phyloP scores from a whole-genome alignment of 2,329 filamentous ascomycete genomes.

The Leptographium radiaticola region DNA sequence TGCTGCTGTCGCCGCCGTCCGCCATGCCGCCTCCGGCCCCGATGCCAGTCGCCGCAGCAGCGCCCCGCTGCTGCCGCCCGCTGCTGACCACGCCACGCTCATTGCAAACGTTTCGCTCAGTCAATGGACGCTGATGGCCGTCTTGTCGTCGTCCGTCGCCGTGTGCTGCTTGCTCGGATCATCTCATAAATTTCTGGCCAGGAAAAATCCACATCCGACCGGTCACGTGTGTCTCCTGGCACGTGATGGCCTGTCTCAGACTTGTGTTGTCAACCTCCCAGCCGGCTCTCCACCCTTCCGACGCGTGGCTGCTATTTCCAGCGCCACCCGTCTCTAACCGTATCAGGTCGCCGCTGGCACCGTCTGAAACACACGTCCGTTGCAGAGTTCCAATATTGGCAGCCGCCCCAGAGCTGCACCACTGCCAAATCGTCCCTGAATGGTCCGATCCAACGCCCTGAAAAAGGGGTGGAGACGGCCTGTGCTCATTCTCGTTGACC shows the following conservation, averaged over 20 bases:
- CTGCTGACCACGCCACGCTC: slow-evolving; percentile 9
- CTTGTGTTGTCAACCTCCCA: too few relatives aligned
- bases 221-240: neutral
- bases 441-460: neutral
- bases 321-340: too few relatives aligned
- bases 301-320: neutral
- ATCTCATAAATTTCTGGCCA: slow-evolving; percentile 8
- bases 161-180: slow-evolving; percentile 1
- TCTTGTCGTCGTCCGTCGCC: neutral
- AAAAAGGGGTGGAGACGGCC: neutral
- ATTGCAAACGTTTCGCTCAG: neutral
- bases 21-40: neutral
- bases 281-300: too few relatives aligned
- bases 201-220: slow-evolving; percentile 1
- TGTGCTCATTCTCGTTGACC: neutral
- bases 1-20: neutral
- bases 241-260: too few relatives aligned
- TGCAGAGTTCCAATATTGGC: slow-evolving; percentile 1
- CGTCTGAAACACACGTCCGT: slow-evolving; percentile 30
- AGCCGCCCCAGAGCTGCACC: neutral
- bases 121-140: neutral
- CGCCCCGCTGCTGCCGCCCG: slow-evolving; percentile 2
- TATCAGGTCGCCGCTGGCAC: slow-evolving; percentile 20
- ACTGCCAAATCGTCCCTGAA: neutral
- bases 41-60: slow-evolving; percentile 9